These are phyloP conservation scores for Phyllosticta ampelicida DNA, from an alignment of 2,329 filamentous ascomycete species.

Conservation along the genomic window DNA sequence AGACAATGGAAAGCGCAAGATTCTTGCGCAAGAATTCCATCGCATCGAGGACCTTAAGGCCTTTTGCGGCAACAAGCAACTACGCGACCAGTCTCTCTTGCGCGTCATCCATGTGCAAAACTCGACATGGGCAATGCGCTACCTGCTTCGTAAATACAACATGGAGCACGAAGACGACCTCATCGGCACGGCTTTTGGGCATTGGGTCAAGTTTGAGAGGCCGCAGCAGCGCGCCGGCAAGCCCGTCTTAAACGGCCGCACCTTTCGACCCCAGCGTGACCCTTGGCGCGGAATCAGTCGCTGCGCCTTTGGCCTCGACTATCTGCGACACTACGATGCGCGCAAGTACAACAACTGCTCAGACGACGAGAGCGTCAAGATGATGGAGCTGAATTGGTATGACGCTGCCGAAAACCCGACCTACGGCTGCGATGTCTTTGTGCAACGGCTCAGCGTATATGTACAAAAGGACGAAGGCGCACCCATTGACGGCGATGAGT, in stretches of 20 bases:
- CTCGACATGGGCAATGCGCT: conserved; percentile 40
- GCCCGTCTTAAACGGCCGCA: conserved; percentile 41
- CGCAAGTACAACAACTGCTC: conserved; percentile 15
- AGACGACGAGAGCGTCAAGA: conserved; percentile 24
- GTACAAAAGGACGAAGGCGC: conserved; percentile 35
- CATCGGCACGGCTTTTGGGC: conserved; percentile 39
- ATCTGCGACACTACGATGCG: conserved; percentile 36
- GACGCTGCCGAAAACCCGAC: conserved; percentile 32
- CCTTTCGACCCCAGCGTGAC: conserved; percentile 40
- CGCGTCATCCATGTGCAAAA: conserved; percentile 43
- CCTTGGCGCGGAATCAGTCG: conserved; percentile 41
- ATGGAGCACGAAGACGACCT: conserved; percentile 39
- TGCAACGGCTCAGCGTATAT: conserved; percentile 40
- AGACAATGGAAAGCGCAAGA: conserved; percentile 30
- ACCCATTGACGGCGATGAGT: conserved; percentile 15
- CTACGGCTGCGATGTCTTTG: conserved; percentile 40
- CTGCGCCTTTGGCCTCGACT: conserved; percentile 42
- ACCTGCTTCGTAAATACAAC: conserved; percentile 42
- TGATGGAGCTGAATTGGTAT: conserved; percentile 43
- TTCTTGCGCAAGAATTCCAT: conserved; percentile 39
- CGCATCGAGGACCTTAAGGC: conserved; percentile 33
- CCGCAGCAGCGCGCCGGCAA: conserved; percentile 40
- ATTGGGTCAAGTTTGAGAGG: conserved; percentile 38
- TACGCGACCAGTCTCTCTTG: conserved; percentile 26
- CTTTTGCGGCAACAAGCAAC: conserved; percentile 31